Evolutionary conservation across 148 eudicot species (phyloP), one percentile per base, ranked within the genome.

Genomic region (Cornus kousa): DNA sequence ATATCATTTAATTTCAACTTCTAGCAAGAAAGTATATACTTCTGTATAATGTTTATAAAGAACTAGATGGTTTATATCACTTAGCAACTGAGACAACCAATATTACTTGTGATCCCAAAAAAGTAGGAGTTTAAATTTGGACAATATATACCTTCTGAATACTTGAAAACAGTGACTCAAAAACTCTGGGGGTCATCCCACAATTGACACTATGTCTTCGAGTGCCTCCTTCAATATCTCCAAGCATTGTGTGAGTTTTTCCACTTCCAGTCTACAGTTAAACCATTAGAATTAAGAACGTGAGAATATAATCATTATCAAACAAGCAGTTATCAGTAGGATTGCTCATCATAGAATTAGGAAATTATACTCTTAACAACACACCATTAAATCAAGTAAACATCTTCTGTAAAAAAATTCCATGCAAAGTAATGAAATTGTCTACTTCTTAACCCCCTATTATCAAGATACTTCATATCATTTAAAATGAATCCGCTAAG

Each of bases 131-230:
- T 39, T 2, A 65, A 75, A 9, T 43, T 16, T 40, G 6, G 43
- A 43, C 16, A 17, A 75, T n/a, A 28, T 23, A 53, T 68, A 78
- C 80, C 80, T 70, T 78, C 24, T 78, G 80, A 37, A 78, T 78
- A 43, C 99, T 91, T 75, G 99, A 82, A 85, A 96, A 96, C 82
- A 96, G 83, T 78, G 90, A 91, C 80, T 96, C 99, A 77, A 96
- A 96, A 17, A 96, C 98, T 83, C 99, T 87, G 53, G 99, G 99
- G 5, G 99, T 96, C 99, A 96, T 96, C 68, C 99, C 99, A 81
- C 97, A 92, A 65, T 96, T 94, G 59, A 92, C 97, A 82, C 99
- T 94, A 67, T 96, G 93, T 82, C 99, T 88, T 83, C 99, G 80
- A 70, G 97, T 90, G 71, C 99, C 99, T 78, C 90, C 97, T 81